Percentiles rank a stretch among this genome's conserved stretches.
Conservation (phyloP, 163 green algal genomes). For the Scenedesmus sp. region DNA sequence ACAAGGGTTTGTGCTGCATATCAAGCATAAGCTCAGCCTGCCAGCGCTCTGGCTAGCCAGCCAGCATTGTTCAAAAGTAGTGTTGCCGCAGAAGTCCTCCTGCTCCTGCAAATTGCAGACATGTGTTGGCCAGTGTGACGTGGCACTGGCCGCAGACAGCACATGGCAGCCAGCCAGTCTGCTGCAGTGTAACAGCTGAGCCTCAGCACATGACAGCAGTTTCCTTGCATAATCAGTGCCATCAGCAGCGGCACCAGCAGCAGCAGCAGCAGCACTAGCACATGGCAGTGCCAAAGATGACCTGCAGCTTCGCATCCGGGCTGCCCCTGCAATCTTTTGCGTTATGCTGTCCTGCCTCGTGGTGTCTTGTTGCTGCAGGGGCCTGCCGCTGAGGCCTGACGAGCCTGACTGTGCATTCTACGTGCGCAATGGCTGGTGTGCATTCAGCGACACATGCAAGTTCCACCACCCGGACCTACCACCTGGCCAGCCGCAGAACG, state of each 20-base stretch:
- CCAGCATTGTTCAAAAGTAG: neutral
- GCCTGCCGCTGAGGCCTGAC: conserved; percentile 56
- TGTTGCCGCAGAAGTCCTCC: neutral
- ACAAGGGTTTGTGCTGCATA: neutral
- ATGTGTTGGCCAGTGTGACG: neutral
- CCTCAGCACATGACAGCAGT: neutral
- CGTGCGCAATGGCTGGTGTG: conserved; percentile 77
- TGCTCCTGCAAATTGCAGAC: neutral
- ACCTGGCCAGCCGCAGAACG: conserved; percentile 41
- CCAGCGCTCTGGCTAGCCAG: neutral
- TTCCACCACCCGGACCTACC: conserved; percentile 73
- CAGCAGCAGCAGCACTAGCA: neutral
- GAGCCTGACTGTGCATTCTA: conserved; percentile 74
- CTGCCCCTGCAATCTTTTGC: neutral
- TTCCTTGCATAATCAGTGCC: neutral
- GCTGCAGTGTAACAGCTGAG: neutral
- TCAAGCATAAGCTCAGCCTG: neutral
- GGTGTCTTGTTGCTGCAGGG: neutral
- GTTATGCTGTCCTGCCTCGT: neutral
- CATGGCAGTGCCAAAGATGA: no score
- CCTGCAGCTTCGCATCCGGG: no score
- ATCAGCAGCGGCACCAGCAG: neutral
- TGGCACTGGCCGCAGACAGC: neutral
- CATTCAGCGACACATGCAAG: conserved; percentile 75
- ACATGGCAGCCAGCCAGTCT: neutral